phyloP scores from a whole-genome alignment of 345 rosid species.

The Cochlearia excelsa region DNA sequence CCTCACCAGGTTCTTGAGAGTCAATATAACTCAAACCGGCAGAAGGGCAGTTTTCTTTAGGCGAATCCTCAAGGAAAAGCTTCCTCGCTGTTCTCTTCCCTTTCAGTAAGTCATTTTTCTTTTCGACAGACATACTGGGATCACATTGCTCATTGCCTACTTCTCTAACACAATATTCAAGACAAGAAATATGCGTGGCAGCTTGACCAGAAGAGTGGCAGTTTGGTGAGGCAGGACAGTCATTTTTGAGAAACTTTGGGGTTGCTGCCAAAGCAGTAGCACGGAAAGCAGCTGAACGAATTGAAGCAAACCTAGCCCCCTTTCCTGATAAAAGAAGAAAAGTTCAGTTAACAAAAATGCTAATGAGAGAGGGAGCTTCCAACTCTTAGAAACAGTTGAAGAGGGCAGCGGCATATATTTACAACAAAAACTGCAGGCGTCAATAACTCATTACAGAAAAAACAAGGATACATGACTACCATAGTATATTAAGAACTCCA shows the following conservation, averaged over 20 bases:
- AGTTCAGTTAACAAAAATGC: not conserved
- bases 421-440: no score
- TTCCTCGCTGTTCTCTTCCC: constrained; percentile 50
- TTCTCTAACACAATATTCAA: constrained; percentile 11
- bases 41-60: constrained; percentile 28
- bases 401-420: no score
- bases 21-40: constrained; percentile 63
- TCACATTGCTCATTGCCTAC: constrained; percentile 11
- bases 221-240: constrained; percentile 27
- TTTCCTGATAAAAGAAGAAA: constrained; percentile 18
- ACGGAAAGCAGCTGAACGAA: constrained; percentile 68
- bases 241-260: constrained; percentile 26
- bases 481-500: no score
- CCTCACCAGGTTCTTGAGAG: constrained; percentile 89
- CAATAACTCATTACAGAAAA: no score
- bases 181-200: constrained; percentile 22
- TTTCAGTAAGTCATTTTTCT: constrained; percentile 31
- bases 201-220: constrained; percentile 42
- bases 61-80: constrained; percentile 51
- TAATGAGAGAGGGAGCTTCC: constrained; percentile 17
- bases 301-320: constrained; percentile 54
- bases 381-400: not conserved
- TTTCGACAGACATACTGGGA: constrained; percentile 26
- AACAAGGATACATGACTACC: no score
- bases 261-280: constrained; percentile 60